Evolutionary conservation across 768 basidiomycete species (phyloP), one percentile per base, ranked within the genome.

Genomic region (Neoboletus subvelutipes): DNA sequence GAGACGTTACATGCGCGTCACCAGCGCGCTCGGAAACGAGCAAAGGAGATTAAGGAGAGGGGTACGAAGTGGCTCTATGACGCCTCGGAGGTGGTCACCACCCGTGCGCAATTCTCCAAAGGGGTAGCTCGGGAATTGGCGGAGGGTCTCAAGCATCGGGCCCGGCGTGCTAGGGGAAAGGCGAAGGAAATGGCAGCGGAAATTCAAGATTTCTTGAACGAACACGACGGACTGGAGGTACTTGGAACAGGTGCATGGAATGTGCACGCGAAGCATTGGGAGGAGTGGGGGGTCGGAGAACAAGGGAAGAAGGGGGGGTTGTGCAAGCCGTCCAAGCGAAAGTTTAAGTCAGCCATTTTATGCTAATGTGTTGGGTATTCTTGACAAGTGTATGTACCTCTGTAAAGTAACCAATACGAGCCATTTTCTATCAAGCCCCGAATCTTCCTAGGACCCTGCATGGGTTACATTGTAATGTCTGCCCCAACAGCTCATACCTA

Each of bases 1-100:
- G 79, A 81, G 18, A 75, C 76, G 3, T 67, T 86, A 5, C 68
- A 75, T n/a, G 68, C 68, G 52, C 76, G 81, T 41, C 80, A 87
- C 58, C 76, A 81, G 43, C 75, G 73, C 10, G 85, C 85, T 48
- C 78, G 78, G 64, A 72, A 68, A 47, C 79, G 77, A 54, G 85
- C 85, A 10, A 80, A 72, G 68, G 78, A 83, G 62, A 68, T 86
- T 40, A 80, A 68, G 69, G 75, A 78, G 58, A 77, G 64, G 52
- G 82, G 83, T 9, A 73, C 76, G 51, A 76, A 78, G 54, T 70
- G 83, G 36, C 63, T 84, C 28, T 68, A 69, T 20, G 72, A 67
- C 5, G 79, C 82, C 5, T 75, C 76, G 47, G 76, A 77, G 52
- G 73, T 65, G 59, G 60, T 85, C 55, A 68, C 61, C 55, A 73